Evolutionary conservation across 2,329 filamentous ascomycete species (phyloP).

Genomic region (Apiospora aurea): DNA sequence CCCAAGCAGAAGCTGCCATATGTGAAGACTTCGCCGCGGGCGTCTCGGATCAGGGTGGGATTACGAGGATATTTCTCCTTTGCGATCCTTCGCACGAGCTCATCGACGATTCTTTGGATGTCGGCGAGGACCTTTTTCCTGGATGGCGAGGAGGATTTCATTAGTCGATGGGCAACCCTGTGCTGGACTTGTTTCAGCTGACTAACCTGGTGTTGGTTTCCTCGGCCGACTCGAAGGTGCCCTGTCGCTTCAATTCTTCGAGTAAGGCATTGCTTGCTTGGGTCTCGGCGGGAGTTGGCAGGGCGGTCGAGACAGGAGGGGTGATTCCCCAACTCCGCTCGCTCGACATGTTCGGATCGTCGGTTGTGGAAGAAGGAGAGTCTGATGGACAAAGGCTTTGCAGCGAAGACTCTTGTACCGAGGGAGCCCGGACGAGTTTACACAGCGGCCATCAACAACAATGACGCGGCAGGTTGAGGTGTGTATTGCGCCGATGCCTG

Average conservation of each 20-base stretch:
- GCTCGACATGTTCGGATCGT: constrained; percentile 34
- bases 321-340: constrained; percentile 69
- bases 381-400: neutral
- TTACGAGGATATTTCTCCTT: constrained; percentile 74
- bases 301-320: constrained; percentile 77
- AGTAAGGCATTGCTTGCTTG: constrained; percentile 80
- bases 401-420: constrained; percentile 3
- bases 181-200: constrained; percentile 24
- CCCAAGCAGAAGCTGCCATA: constrained; percentile 96
- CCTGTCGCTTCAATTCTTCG: constrained; percentile 84
- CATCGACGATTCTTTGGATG: constrained; percentile 80
- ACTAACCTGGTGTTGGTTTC: constrained; percentile 83
- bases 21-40: constrained; percentile 92
- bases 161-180: constrained; percentile 22
- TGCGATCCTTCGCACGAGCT: constrained; percentile 86
- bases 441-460: constrained; percentile 7
- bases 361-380: constrained; percentile 3
- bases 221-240: constrained; percentile 86
- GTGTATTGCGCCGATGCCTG: neutral
- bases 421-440: constrained; percentile 13
- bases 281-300: constrained; percentile 80
- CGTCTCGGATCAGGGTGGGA: constrained; percentile 78
- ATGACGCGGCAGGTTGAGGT: neutral
- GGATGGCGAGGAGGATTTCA: constrained; percentile 6
- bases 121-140: constrained; percentile 77